Percentiles rank a stretch among this genome's conserved stretches.
phyloP scores from a whole-genome alignment of 2,329 filamentous ascomycete species.

The Clonostachys rosea region DNA sequence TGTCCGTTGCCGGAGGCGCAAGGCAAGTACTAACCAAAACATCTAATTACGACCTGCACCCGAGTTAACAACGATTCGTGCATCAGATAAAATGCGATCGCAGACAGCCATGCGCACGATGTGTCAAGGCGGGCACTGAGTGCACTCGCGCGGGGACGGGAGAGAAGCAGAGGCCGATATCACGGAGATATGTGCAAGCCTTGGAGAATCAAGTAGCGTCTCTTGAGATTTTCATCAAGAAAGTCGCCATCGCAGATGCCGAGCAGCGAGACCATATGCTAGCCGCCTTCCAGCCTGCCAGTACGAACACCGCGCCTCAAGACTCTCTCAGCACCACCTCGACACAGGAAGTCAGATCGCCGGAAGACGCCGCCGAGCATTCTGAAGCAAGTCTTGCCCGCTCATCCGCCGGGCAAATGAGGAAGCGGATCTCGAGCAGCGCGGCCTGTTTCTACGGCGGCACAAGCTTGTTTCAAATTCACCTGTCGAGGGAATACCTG shows the following conservation, averaged over 20 bases:
- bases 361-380: neutral
- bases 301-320: neutral
- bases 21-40: constrained; percentile 13
- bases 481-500: constrained; percentile 13
- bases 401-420: constrained; percentile 24
- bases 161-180: constrained; percentile 24
- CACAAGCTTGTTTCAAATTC: constrained; percentile 38
- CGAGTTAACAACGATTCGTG: constrained; percentile 13
- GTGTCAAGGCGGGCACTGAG: constrained; percentile 31
- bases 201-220: constrained; percentile 40
- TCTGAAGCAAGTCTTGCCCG: constrained; percentile 18
- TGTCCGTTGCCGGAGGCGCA: constrained; percentile 35
- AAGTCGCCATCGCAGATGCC: constrained; percentile 31
- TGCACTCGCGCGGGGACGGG: constrained; percentile 32
- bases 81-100: constrained; percentile 48
- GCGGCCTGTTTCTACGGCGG: constrained; percentile 41
- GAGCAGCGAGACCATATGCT: constrained; percentile 34
- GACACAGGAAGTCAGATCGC: neutral
- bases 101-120: constrained; percentile 42
- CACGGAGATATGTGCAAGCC: constrained; percentile 39
- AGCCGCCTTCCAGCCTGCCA: neutral
- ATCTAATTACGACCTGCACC: neutral
- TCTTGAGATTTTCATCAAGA: constrained; percentile 37
- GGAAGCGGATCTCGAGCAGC: constrained; percentile 31
- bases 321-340: constrained; percentile 5